A percentile compares a stretch with the other conserved stretches of the same genome.
Evolutionary conservation across 2,329 filamentous ascomycete genomes (phyloP).

Genomic region (Teratosphaeriaceae sp.): DNA sequence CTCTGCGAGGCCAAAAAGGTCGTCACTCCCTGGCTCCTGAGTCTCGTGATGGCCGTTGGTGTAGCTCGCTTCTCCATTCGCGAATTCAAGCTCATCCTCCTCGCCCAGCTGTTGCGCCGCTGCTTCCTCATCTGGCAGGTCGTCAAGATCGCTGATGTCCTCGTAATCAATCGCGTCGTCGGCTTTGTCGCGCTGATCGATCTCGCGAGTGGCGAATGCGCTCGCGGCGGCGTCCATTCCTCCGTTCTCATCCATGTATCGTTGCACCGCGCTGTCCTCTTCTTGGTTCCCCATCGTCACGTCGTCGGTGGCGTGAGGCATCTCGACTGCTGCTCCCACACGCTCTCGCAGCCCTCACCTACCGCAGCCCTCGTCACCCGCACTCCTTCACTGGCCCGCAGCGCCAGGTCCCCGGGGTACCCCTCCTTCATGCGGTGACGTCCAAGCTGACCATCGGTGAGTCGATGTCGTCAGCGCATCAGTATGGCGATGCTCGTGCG

Average conservation of each 20-base stretch:
- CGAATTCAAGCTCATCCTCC: constrained; percentile 12
- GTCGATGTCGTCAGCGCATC: no score
- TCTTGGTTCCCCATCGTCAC: constrained; percentile 10
- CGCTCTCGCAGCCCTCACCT: no score
- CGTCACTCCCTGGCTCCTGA: constrained; percentile 37
- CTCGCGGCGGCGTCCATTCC: constrained; percentile 18
- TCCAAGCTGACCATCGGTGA: no score
- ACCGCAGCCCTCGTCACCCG: no score
- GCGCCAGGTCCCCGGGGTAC: no score
- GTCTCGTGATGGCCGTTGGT: constrained; percentile 17
- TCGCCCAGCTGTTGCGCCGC: constrained; percentile 14
- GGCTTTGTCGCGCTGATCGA: constrained; percentile 65
- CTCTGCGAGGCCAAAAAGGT: constrained; percentile 60
- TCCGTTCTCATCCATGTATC: constrained; percentile 21
- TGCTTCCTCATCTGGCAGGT: constrained; percentile 74
- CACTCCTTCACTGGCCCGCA: no score
- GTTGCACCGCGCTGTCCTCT: constrained; percentile 22
- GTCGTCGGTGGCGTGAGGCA: constrained; percentile 34
- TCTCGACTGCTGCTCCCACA: constrained; percentile 15
- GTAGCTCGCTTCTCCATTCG: not conserved
- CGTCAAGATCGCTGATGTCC: constrained; percentile 88
- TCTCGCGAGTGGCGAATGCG: constrained; percentile 23
- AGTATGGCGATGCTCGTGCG: no score
- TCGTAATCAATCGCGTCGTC: constrained; percentile 88
- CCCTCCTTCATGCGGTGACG: no score